These are phyloP conservation scores for Colletotrichum tropicicola DNA, from an alignment of 2,329 filamentous ascomycete species.

Conservation along the genomic window DNA sequence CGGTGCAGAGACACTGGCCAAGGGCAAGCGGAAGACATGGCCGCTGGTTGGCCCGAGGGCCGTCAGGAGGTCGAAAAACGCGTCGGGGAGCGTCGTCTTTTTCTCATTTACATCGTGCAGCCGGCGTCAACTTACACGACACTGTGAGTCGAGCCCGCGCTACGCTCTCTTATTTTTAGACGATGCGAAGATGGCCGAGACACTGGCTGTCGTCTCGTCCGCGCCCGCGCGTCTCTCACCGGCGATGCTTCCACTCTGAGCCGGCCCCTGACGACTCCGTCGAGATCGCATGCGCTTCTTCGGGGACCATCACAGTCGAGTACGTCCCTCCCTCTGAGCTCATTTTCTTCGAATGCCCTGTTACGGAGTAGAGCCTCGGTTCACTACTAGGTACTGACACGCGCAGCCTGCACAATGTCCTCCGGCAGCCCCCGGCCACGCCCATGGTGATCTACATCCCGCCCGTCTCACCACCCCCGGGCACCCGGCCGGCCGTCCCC, in stretches of 20 bases:
- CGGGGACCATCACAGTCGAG: constrained; percentile 61
- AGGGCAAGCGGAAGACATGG: background rate
- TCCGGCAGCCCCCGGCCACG: constrained; percentile 42
- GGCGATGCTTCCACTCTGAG: constrained; percentile 28
- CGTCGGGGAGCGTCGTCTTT: background rate
- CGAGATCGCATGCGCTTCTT: constrained; percentile 56
- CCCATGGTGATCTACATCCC: constrained; percentile 67
- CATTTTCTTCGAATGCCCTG: too few relatives aligned
- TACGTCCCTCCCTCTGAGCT: constrained; percentile 39
- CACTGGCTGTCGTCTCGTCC: constrained; percentile 17
- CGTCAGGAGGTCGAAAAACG: constrained; percentile 1
- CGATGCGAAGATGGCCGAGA: constrained; percentile 29
- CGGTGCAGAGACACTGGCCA: background rate
- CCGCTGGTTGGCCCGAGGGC: constrained; percentile 10
- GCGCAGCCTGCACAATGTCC: constrained; percentile 58
- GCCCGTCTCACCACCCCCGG: constrained; percentile 47
- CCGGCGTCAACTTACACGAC: background rate
- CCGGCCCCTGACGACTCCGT: constrained; percentile 46
- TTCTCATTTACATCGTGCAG: constrained; percentile 1
- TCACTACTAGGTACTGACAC: constrained; percentile 30
- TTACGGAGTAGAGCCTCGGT: background rate
- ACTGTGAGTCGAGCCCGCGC: background rate
- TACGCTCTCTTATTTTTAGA: constrained; percentile 5
- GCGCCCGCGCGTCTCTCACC: constrained; percentile 3
- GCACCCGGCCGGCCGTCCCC: constrained; percentile 43